Percentiles rank a stretch among this genome's conserved stretches.
Conservation (phyloP, 2,329 filamentous ascomycete genomes). For the Cordyceps cicadae region DNA sequence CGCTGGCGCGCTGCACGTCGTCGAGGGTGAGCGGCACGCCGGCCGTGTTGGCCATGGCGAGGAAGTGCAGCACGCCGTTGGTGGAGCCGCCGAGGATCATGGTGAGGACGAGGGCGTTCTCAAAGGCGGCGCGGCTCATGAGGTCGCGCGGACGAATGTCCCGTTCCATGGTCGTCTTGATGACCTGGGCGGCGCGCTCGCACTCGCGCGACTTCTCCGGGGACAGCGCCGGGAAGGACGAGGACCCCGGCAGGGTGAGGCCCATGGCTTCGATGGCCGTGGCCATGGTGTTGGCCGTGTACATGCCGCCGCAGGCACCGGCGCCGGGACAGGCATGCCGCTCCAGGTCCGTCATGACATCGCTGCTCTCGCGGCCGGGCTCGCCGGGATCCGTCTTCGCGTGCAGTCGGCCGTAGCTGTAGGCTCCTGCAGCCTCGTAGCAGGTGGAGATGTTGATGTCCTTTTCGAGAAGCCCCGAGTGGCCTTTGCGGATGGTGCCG, state of each 20-base stretch:
- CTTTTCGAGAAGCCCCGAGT: conserved; percentile 65
- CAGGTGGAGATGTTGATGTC: conserved; percentile 83
- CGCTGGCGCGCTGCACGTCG: conserved; percentile 71
- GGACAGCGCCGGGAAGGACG: conserved; percentile 70
- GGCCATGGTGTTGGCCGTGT: conserved; percentile 80
- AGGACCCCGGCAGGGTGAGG: conserved; percentile 72
- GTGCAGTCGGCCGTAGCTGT: conserved; percentile 67
- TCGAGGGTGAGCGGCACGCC: conserved; percentile 69
- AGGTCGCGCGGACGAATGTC: conserved; percentile 76
- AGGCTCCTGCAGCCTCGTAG: conserved; percentile 80
- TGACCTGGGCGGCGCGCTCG: conserved; percentile 68
- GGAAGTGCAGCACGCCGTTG: conserved; percentile 80
- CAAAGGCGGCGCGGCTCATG: conserved; percentile 70
- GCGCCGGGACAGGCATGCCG: conserved; percentile 55
- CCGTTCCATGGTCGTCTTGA: conserved; percentile 70
- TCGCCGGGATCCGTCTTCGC: conserved; percentile 55
- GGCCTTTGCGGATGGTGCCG: conserved; percentile 82
- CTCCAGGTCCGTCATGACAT: conserved; percentile 80
- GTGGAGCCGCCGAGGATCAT: conserved; percentile 89
- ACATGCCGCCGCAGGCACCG: conserved; percentile 69
- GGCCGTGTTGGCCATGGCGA: conserved; percentile 84
- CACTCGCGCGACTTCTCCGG: conserved; percentile 84
- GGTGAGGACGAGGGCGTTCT: conserved; percentile 83
- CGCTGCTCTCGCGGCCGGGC: conserved; percentile 58
- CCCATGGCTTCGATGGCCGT: conserved; percentile 78